Base-by-base conservation (phyloP, 257 asterid species). In the Sherardia arvensis region DNA sequence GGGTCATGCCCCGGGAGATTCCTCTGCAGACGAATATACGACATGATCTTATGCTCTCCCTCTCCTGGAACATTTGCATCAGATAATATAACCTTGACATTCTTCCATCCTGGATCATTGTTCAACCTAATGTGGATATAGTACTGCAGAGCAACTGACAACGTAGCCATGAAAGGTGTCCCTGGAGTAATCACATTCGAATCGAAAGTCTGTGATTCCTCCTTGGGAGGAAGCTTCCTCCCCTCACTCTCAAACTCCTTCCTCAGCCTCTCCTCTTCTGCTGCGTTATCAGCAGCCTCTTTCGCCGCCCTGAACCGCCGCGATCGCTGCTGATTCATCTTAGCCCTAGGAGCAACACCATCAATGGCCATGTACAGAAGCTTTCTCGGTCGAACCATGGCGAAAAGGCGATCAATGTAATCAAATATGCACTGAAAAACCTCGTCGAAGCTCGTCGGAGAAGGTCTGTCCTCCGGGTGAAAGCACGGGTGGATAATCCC, bases 11-110 rank as follows among this genome's bases (percentile, higher is more conserved):
- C 98, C 64, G 88, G 85, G 57, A 86, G 91, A 73, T 88, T 91
- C 78, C 98, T 86, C 68, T 91, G 98, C 22, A 84, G 84, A 40
- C 98, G 96, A 70, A 91, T 79, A 74, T 88, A 91, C 25, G 98
- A 91, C 96, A 91, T 91, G 68, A 88, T 82, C 67, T 91, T 91
- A 83, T 91, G 98, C 70, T 91, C 98, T 81, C 98, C 98, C 75
- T 91, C 98, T 65, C 98, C 98, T 66, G 98, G 96, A 83, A 86
- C 91, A 79, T 91, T 91, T 48, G 98, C 95, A 77, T 91, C 98
- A 59, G 98, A 91, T 55, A 91, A 92, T 38, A 91, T 80, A 67
- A 91, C 95, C 94, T 91, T 91, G 47, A 88, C 66, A 72, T 88
- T 83, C 79, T 86, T 88, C 98, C 98, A 88, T 53, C 98, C 98